A percentile compares a stretch with the other conserved stretches of the same genome.
Conservation (phyloP, 805 yeast genomes). For the Schwanniomyces polymorphus region DNA sequence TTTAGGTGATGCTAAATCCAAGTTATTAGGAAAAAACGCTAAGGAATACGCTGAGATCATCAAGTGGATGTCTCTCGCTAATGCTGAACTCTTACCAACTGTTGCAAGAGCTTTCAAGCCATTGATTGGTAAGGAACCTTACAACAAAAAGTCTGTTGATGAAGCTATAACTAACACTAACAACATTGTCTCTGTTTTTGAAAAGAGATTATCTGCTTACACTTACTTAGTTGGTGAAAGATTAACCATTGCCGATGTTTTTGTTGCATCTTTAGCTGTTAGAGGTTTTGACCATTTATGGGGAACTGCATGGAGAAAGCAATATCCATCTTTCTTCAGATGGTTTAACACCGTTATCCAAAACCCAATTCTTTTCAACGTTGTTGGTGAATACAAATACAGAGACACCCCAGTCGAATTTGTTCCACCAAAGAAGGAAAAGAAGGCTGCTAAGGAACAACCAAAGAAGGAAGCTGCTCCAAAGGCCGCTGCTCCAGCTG, state of each 20-base stretch:
- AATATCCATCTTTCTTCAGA: constrained; percentile 63
- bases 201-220: constrained; percentile 56
- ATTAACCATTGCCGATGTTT: constrained; percentile 57
- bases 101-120: constrained; percentile 56
- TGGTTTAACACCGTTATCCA: constrained; percentile 64
- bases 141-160: constrained; percentile 72
- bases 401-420: constrained; percentile 66
- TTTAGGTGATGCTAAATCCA: constrained; percentile 43
- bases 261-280: constrained; percentile 46
- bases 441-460: constrained; percentile 29
- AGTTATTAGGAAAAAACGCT: constrained; percentile 64
- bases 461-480: constrained; percentile 33
- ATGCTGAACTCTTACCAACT: constrained; percentile 59
- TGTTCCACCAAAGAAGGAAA: constrained; percentile 76
- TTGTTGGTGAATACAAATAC: constrained; percentile 54
- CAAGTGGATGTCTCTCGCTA: constrained; percentile 77
- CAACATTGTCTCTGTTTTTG: constrained; percentile 44
- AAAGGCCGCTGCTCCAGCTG: constrained; percentile 32
- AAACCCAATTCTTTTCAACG: constrained; percentile 47
- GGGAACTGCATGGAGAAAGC: constrained; percentile 64
- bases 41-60: constrained; percentile 65
- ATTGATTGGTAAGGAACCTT: constrained; percentile 64
- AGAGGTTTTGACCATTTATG: constrained; percentile 60
- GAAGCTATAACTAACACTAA: constrained; percentile 40
- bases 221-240: constrained; percentile 72